A percentile compares a stretch with the other conserved stretches of the same genome.
Conservation (phyloP, 345 rosid genomes). For the Eucalyptus marginata region DNA sequence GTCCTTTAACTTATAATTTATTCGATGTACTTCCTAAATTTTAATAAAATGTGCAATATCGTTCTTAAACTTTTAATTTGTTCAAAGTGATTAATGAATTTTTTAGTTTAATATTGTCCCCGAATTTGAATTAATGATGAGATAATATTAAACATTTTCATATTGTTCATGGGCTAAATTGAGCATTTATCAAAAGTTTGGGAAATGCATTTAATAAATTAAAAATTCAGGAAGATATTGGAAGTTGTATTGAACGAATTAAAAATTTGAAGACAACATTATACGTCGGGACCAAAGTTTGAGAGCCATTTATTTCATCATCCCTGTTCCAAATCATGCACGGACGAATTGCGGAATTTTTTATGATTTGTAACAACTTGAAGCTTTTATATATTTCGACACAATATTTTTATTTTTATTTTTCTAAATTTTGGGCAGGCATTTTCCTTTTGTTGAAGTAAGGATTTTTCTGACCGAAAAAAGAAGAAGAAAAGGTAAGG, state of each 20-base stretch:
- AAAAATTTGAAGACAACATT: accelerated
- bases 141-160: too few species aligned
- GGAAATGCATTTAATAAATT: accelerated
- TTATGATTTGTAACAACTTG: background rate
- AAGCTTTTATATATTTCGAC: background rate
- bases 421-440: background rate
- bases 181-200: background rate
- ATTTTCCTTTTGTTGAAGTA: background rate
- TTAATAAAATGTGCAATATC: accelerated
- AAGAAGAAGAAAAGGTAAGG: background rate
- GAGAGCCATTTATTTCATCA: background rate
- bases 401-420: background rate
- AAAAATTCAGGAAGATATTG: accelerated
- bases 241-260: too few species aligned
- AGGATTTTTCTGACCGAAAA: too few species aligned
- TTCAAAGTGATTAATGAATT: too few species aligned
- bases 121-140: too few species aligned
- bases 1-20: accelerated
- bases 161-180: accelerated
- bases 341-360: accelerated
- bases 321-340: background rate
- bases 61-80: accelerated
- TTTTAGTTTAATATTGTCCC: accelerated
- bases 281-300: accelerated
- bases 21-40: accelerated